These are phyloP conservation scores for Arthroderma sp. DNA, from an alignment of 2,329 filamentous ascomycete genomes.

Conservation along the genomic window DNA sequence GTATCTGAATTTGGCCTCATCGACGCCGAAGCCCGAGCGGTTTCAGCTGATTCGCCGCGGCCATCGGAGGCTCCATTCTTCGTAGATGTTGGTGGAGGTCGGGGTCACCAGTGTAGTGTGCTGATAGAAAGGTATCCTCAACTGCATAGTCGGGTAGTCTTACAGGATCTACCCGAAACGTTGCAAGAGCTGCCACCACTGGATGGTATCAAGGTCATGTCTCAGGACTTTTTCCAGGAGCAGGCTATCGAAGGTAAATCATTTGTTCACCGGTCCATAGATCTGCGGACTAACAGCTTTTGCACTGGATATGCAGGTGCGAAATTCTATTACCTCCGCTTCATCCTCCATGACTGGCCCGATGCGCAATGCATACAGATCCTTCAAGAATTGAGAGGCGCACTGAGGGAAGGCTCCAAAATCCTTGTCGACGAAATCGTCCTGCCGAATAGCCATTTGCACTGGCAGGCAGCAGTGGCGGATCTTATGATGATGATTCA, in stretches of 20 bases:
- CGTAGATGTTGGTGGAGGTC: constrained; percentile 14
- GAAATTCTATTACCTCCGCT: constrained; percentile 16
- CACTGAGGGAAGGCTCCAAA: constrained; percentile 23
- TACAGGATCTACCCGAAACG: constrained; percentile 21
- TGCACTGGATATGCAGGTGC: constrained; percentile 3
- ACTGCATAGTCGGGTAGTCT: constrained; percentile 8
- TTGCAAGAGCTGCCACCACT: constrained; percentile 11
- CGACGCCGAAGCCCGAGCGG: too few species aligned
- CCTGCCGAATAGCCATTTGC: constrained; percentile 18
- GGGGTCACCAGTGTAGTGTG: constrained; percentile 10
- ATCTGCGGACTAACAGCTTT: neutral
- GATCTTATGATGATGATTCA: neutral
- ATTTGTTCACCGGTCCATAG: neutral
- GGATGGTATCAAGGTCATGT: constrained; percentile 11
- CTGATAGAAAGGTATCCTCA: constrained; percentile 11
- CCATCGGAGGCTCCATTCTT: constrained; percentile 3
- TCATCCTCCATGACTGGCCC: constrained; percentile 16
- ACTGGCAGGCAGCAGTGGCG: constrained; percentile 1
- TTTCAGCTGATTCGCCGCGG: too few species aligned
- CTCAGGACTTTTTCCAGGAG: constrained; percentile 19
- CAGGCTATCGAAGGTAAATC: constrained; percentile 14
- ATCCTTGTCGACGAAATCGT: constrained; percentile 35
- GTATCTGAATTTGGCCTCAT: too few species aligned
- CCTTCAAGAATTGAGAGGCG: constrained; percentile 17
- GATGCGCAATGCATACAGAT: constrained; percentile 13